Conservation (phyloP, 179 eudicot species). For the Beta corolliflora region DNA sequence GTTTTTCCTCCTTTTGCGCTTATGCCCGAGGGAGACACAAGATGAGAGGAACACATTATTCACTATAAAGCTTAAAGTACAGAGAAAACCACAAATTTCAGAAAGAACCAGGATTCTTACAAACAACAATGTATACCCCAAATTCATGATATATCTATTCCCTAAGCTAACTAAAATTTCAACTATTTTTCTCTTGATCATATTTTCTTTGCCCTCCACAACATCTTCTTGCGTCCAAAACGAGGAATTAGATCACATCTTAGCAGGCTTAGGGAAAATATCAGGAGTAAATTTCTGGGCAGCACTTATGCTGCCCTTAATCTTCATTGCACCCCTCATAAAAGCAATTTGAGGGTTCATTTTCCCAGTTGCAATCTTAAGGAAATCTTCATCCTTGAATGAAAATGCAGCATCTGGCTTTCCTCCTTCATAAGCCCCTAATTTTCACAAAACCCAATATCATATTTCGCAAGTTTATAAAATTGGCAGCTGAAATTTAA, state of each 20-base stretch:
- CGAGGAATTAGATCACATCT: constrained; percentile 55
- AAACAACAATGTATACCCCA: constrained; percentile 17
- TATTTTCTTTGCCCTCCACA: neutral
- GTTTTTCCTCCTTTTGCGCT: too few species aligned
- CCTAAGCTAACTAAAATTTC: neutral
- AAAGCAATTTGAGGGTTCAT: constrained; percentile 98
- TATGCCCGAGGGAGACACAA: neutral
- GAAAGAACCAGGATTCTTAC: constrained; percentile 25
- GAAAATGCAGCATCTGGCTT: constrained; percentile 95
- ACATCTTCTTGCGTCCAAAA: constrained; percentile 9
- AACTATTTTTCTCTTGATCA: neutral
- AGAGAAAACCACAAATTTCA: constrained; percentile 15
- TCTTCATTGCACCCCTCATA: constrained; percentile 91
- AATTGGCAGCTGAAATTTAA: neutral
- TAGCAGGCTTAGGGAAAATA: constrained; percentile 95
- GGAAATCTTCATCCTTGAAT: constrained; percentile 84
- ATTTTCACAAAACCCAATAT: constrained; percentile 23
- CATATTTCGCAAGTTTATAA: neutral
- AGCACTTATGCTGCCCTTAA: constrained; percentile 89
- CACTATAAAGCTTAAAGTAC: constrained; percentile 11
- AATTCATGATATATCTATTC: constrained; percentile 9
- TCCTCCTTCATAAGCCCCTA: constrained; percentile 80
- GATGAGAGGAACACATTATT: neutral
- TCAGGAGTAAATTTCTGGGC: constrained; percentile 97
- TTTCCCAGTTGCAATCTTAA: constrained; percentile 83